Evolutionary conservation across 2,329 filamentous ascomycete species (phyloP).

Genomic region (Apiospora aurea): DNA sequence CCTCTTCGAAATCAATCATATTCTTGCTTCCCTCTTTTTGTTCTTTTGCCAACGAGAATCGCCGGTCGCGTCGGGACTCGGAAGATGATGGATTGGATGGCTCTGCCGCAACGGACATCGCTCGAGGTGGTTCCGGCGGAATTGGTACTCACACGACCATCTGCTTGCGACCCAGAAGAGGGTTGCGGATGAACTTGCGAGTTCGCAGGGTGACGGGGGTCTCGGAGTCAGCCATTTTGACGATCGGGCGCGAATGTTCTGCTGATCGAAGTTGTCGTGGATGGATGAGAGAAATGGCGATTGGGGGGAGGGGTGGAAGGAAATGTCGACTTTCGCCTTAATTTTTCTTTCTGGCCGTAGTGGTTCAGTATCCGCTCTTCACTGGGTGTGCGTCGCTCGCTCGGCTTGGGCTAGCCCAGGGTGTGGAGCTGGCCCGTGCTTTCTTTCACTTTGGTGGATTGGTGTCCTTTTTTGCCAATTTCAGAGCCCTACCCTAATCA

Average conservation of each 20-base stretch:
- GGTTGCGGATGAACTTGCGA: conserved; percentile 99
- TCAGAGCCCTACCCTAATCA: conserved; percentile 14
- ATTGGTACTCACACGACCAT: conserved; percentile 91
- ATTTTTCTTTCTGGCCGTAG: conserved; percentile 21
- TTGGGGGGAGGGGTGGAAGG: conserved; percentile 20
- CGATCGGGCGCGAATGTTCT: conserved; percentile 41
- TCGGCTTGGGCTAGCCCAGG: conserved; percentile 16
- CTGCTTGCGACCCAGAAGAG: conserved; percentile 98
- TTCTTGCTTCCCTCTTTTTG: neutral
- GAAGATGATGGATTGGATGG: conserved; percentile 21
- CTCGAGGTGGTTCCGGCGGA: neutral
- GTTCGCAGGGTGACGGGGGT: conserved; percentile 86
- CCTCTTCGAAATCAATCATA: conserved; percentile 24
- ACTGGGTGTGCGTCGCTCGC: conserved; percentile 5
- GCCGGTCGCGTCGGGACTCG: neutral
- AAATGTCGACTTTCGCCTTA: conserved; percentile 23
- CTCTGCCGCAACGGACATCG: neutral
- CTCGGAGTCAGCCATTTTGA: conserved; percentile 89
- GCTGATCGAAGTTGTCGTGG: conserved; percentile 31
- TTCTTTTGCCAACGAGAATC: neutral
- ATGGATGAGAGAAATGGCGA: conserved; percentile 24
- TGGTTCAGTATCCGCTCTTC: conserved; percentile 16
- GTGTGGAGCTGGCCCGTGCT: conserved; percentile 11
- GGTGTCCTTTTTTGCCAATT: neutral
- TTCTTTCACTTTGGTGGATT: neutral